Evolutionary conservation across 768 basidiomycete species (phyloP).

Genomic region (Tricholoma sp.): DNA sequence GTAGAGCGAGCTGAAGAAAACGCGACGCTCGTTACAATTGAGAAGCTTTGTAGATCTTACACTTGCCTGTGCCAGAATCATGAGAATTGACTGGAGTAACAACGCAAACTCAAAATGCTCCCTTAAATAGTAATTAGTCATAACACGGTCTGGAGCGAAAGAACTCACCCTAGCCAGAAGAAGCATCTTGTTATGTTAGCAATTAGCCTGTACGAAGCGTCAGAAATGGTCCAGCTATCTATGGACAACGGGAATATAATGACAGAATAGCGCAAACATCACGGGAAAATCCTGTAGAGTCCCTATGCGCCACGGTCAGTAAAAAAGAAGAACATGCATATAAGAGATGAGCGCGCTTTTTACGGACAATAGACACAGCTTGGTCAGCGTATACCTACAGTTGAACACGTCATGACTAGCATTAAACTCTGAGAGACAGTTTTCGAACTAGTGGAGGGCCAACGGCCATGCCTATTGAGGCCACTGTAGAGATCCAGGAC

Average conservation of each 20-base stretch:
- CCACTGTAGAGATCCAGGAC: constrained; percentile 62
- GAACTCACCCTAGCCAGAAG: constrained; percentile 74
- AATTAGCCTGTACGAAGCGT: constrained; percentile 46
- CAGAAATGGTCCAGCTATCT: constrained; percentile 3
- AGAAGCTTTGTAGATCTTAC: constrained; percentile 9
- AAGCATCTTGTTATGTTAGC: constrained; percentile 88
- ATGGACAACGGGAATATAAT: constrained; percentile 15
- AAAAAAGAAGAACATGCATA: constrained; percentile 2
- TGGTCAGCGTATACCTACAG: constrained; percentile 78
- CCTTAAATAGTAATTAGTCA: constrained; percentile 19
- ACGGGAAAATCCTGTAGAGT: constrained; percentile 80
- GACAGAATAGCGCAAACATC: constrained; percentile 85
- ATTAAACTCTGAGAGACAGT: neutral
- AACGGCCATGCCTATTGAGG: constrained; percentile 79
- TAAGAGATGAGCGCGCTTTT: constrained; percentile 43
- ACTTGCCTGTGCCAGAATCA: constrained; percentile 77
- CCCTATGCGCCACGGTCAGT: constrained; percentile 35
- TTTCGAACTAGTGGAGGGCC: constrained; percentile 61
- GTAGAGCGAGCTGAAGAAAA: constrained; percentile 56
- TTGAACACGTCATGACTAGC: neutral
- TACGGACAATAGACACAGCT: constrained; percentile 72
- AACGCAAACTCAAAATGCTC: constrained; percentile 71
- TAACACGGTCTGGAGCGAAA: neutral
- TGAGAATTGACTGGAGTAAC: constrained; percentile 76
- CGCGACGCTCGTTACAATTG: constrained; percentile 6